A percentile compares a stretch with the other conserved stretches of the same genome.
Conservation (phyloP, 1,284 basidiomycete species). For the Bjerkandera adusta region DNA sequence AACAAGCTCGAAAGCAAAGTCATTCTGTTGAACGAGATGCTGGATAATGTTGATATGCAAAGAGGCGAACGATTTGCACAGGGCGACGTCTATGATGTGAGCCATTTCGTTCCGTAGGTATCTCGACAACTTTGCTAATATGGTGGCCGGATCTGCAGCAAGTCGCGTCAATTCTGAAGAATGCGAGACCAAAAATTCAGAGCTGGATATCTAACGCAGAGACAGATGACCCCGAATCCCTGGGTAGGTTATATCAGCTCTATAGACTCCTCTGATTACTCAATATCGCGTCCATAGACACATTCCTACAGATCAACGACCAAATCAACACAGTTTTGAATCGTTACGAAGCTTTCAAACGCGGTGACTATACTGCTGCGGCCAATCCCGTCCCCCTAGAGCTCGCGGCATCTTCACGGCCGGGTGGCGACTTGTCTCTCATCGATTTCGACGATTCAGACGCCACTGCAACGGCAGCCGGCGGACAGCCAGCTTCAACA, state of each 20-base stretch:
- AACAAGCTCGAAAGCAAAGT: slow-evolving; percentile 96
- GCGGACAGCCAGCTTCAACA: too few relatives aligned
- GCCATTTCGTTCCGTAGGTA: slow-evolving; percentile 21
- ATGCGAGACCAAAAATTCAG: slow-evolving; percentile 92
- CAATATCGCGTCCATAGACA: slow-evolving; percentile 50
- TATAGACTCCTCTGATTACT: neutral
- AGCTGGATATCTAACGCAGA: slow-evolving; percentile 98
- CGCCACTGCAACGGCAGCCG: slow-evolving; percentile 15
- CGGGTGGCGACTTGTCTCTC: slow-evolving; percentile 45
- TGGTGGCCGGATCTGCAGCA: slow-evolving; percentile 54
- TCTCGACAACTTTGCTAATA: neutral
- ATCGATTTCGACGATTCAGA: slow-evolving; percentile 71
- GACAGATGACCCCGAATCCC: slow-evolving; percentile 78
- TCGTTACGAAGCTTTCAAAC: slow-evolving; percentile 90
- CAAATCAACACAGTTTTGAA: slow-evolving; percentile 92
- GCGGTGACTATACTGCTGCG: slow-evolving; percentile 76
- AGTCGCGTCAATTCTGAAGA: slow-evolving; percentile 82
- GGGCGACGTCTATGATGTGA: slow-evolving; percentile 92
- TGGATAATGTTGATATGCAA: slow-evolving; percentile 83
- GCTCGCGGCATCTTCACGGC: slow-evolving; percentile 33
- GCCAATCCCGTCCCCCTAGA: slow-evolving; percentile 65
- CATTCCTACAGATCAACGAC: slow-evolving; percentile 95
- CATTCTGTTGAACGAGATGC: slow-evolving; percentile 92
- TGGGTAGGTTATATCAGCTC: slow-evolving; percentile 52
- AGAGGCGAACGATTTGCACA: slow-evolving; percentile 74